These are phyloP conservation scores for Aspergillus sparsus DNA, from an alignment of 495 filamentous ascomycete species.

Conservation along the genomic window DNA sequence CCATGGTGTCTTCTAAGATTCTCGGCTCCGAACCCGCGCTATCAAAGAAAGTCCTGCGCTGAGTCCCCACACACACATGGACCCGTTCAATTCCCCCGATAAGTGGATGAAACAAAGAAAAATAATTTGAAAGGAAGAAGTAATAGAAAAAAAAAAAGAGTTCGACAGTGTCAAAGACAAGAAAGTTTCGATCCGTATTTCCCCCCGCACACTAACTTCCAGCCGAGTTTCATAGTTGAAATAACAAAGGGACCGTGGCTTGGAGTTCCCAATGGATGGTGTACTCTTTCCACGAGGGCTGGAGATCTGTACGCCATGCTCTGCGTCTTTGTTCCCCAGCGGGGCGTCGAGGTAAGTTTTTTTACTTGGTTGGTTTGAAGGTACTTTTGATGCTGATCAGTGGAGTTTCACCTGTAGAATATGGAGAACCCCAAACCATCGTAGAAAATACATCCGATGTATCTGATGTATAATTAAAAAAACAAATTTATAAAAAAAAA, in stretches of 20 bases:
- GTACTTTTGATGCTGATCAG: background rate
- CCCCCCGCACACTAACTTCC: background rate
- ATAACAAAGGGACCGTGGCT: too few relatives aligned
- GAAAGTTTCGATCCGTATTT: background rate
- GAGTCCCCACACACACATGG: too few relatives aligned
- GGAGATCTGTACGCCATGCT: constrained; percentile 2
- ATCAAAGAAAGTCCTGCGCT: background rate
- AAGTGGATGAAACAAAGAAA: background rate
- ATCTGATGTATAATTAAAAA: background rate
- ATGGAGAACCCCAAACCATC: background rate
- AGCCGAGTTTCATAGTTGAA: background rate
- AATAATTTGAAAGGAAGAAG: constrained; percentile 3
- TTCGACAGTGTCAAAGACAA: background rate
- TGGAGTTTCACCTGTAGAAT: background rate
- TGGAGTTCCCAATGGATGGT: background rate
- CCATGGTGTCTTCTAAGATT: background rate
- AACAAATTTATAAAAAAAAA: background rate
- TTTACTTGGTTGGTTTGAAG: background rate
- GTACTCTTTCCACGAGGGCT: background rate
- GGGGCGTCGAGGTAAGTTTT: background rate
- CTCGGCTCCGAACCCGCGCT: background rate
- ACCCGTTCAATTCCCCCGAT: background rate
- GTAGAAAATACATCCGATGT: background rate
- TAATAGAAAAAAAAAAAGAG: constrained; percentile 13
- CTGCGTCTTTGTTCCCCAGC: constrained; percentile 1